Evolutionary conservation across 768 basidiomycete genomes (phyloP), one percentile per base, ranked within the genome.

Genomic region (Sarcomyxa edulis): DNA sequence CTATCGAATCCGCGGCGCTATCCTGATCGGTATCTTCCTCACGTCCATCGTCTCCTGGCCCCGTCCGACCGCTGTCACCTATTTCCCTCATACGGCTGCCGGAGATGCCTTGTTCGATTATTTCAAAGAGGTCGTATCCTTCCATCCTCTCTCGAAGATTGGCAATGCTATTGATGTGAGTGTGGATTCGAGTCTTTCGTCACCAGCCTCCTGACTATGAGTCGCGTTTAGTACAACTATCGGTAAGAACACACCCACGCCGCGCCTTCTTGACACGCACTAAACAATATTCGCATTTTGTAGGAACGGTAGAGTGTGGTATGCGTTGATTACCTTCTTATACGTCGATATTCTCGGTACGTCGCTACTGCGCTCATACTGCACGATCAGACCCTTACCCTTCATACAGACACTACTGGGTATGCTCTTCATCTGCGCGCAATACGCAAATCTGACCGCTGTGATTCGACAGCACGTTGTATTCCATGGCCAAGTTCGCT

Each of bases 401-500:
- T 42, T n/a, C n/a, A n/a, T 29, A 38, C 45, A 71, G 71, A 74
- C 54, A 74, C 71, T 44, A 74, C 73, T 44, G 72, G 69, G 65
- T 68, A 55, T 46, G 44, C 29, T 21, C 24, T 8, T 11, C 12
- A 7, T 21, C 20, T 24, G 29, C 26, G 14, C 22, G 15, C 9
- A 16, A 34, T 7, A 12, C 20, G n/a, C 27, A 22, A 14, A 15
- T 23, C 35, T 24, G 14, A 28, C 40, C 10, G 38, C 32, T 40
- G 58, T 62, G 68, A 41, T 69, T 64, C 20, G 71, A 66, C 39
- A 83, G 89, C 52, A 91, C 89, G 7, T 65, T 93, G 4, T 90
- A 91, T 55, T 84, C 89, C 26, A 91, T 93, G 89, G 85, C 87
- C 37, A 89, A 85, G 56, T 91, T 91, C 46, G 87, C 89, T 5